phyloP scores from a whole-genome alignment of 176 grass and related monocot genomes.

The Lolium multiflorum region DNA sequence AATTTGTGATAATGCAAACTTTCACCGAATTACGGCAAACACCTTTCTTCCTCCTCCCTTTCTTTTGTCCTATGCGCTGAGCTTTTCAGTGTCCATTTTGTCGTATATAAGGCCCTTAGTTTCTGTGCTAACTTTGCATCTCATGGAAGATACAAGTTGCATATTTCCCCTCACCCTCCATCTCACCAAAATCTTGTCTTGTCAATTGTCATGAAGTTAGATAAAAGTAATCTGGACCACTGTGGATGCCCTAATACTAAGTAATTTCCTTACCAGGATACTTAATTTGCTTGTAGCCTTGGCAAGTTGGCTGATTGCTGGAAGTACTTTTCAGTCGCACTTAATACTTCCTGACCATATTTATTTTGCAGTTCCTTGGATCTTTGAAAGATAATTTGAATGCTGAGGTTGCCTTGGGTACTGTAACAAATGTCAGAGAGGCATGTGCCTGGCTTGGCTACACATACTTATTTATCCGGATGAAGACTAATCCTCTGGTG shows the following conservation, averaged over 20 bases:
- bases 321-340: not conserved
- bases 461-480: constrained; percentile 98
- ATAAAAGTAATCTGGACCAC: not conserved
- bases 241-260: constrained; percentile 13
- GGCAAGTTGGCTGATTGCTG: constrained; percentile 35
- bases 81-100: constrained; percentile 9
- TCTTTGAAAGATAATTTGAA: constrained; percentile 99
- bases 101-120: not conserved
- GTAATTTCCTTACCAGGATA: not conserved
- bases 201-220: not conserved
- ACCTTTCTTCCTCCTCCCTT: not conserved
- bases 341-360: constrained; percentile 14
- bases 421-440: constrained; percentile 96
- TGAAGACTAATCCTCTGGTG: constrained; percentile 95
- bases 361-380: constrained; percentile 71
- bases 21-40: not conserved
- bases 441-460: constrained; percentile 99
- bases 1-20: constrained; percentile 6
- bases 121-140: constrained; percentile 16
- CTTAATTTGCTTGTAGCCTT: constrained; percentile 11
- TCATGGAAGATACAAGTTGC: constrained; percentile 1
- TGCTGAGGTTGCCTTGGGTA: constrained; percentile 96
- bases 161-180: not conserved
- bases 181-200: not conserved
- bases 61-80: not conserved